phyloP scores from a whole-genome alignment of 345 rosid genomes.

The Balakata baccata region DNA sequence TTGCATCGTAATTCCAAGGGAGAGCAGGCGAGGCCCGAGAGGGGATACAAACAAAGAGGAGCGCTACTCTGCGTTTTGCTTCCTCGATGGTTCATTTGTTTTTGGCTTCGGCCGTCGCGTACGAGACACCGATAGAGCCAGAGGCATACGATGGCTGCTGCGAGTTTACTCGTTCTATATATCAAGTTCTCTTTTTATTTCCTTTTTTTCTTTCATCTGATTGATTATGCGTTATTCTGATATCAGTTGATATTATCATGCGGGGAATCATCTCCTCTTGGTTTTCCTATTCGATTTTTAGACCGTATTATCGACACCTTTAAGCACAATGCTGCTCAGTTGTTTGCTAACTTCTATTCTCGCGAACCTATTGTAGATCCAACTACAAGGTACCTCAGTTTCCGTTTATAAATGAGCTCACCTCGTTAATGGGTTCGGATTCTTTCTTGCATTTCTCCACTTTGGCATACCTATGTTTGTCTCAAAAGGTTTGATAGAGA shows the following conservation, averaged over 20 bases:
- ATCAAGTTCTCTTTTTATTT: not conserved
- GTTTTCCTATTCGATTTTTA: slow-evolving; percentile 35
- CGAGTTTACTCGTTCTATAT: not conserved
- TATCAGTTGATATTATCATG: slow-evolving; percentile 44
- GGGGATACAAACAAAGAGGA: too few relatives aligned
- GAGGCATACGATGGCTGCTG: slow-evolving; percentile 2
- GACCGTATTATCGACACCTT: slow-evolving; percentile 43
- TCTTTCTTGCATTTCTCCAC: not conserved
- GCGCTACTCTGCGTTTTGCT: too few relatives aligned
- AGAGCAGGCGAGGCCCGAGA: too few relatives aligned
- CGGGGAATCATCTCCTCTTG: slow-evolving; percentile 35
- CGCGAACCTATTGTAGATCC: slow-evolving; percentile 22
- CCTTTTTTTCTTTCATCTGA: not conserved
- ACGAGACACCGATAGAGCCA: not conserved
- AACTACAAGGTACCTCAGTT: slow-evolving; percentile 16
- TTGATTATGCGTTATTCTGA: not conserved
- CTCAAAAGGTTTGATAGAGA: slow-evolving; percentile 5
- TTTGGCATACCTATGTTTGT: slow-evolving; percentile 8
- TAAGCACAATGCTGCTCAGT: slow-evolving; percentile 38
- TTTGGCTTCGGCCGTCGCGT: not conserved
- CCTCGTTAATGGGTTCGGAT: not conserved
- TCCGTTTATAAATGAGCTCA: not conserved
- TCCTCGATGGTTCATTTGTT: not conserved
- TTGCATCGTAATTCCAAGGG: too few relatives aligned
- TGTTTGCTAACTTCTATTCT: slow-evolving; percentile 25